phyloP scores from a whole-genome alignment of 192 early-diverging fungal genomes.

The Bifiguratus adelaidae region DNA sequence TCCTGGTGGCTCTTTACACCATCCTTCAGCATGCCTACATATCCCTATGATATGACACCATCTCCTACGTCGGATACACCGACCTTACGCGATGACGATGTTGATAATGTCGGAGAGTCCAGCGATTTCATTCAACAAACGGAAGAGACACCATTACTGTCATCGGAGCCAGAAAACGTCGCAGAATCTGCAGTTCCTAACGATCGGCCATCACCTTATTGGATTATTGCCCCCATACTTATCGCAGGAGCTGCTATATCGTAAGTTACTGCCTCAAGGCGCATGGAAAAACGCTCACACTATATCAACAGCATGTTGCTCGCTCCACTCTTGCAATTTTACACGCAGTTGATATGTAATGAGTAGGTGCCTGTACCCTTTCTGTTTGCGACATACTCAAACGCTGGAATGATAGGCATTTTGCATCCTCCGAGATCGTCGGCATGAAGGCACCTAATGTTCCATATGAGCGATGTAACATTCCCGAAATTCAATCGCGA shows the following conservation, averaged over 20 bases:
- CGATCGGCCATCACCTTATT: neutral
- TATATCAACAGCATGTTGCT: constrained; percentile 5
- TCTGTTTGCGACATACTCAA: neutral
- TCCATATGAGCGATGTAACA: constrained; percentile 14
- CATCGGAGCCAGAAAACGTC: no score
- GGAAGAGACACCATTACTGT: no score
- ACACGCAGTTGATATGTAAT: constrained; percentile 18
- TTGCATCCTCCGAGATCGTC: no score
- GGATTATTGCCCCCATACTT: neutral
- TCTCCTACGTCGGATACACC: no score
- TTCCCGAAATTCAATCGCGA: constrained; percentile 19
- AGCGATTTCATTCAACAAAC: no score
- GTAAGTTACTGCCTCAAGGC: neutral
- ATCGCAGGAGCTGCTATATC: neutral
- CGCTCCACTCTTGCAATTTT: constrained; percentile 16
- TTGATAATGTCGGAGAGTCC: no score
- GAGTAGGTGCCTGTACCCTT: constrained; percentile 13
- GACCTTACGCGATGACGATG: no score
- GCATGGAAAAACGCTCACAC: neutral
- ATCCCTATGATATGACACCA: no score
- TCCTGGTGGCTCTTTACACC: no score
- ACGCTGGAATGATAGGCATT: neutral
- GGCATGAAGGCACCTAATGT: no score
- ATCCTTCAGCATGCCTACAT: no score
- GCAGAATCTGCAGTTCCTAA: no score